These are phyloP conservation scores for Achaetomium macrosporum DNA, from an alignment of 2,329 filamentous ascomycete species.

Conservation along the genomic window DNA sequence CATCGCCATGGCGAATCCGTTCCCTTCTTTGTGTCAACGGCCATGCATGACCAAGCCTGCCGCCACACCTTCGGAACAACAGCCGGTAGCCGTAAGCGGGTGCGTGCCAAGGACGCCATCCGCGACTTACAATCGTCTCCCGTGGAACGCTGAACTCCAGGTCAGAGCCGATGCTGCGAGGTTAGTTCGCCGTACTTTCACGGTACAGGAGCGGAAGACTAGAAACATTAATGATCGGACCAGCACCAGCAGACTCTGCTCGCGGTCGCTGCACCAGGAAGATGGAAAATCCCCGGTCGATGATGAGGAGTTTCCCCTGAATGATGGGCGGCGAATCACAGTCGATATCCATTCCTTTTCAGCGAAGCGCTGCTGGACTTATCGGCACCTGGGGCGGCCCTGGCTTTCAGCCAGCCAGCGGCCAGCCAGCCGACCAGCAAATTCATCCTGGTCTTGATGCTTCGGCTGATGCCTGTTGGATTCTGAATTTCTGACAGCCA, in stretches of 20 bases:
- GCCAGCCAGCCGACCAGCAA: not conserved
- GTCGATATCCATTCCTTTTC: not conserved
- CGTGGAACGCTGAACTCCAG: not conserved
- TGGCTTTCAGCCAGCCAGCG: not conserved
- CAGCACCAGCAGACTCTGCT: too few relatives aligned
- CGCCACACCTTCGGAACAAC: not conserved
- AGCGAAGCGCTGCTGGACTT: not conserved
- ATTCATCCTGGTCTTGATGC: not conserved
- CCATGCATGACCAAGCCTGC: too few relatives aligned
- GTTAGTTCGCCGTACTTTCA: too few relatives aligned
- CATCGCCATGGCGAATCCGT: too few relatives aligned
- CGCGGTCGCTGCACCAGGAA: too few relatives aligned
- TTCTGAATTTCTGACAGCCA: not conserved
- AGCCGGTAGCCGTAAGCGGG: not conserved
- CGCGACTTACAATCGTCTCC: too few relatives aligned
- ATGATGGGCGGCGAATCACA: conserved; percentile 7
- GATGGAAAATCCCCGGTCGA: too few relatives aligned
- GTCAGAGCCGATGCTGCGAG: not conserved
- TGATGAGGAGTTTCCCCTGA: not conserved
- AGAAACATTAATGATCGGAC: too few relatives aligned
- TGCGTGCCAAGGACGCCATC: not conserved
- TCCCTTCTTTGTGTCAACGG: too few relatives aligned
- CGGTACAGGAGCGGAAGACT: not conserved
- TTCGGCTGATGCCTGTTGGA: not conserved
- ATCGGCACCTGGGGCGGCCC: not conserved